phyloP scores from a whole-genome alignment of 2,329 filamentous ascomycete genomes.

The Colletotrichum australisinense region DNA sequence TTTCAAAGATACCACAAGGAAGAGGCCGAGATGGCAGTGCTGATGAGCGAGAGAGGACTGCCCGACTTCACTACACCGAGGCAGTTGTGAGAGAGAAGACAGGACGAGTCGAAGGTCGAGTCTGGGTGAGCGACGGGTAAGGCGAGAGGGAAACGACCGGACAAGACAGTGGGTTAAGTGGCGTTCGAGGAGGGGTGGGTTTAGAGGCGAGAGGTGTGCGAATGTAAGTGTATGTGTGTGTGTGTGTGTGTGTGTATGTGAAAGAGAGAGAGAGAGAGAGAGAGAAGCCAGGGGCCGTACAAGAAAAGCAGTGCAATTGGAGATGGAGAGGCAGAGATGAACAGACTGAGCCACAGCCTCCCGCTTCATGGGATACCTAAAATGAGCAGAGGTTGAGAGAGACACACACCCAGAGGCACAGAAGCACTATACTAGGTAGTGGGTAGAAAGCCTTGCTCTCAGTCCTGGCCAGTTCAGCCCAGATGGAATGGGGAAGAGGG shows the following conservation, averaged over 20 bases:
- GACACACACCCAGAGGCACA: too few species aligned
- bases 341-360: neutral
- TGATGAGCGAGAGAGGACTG: neutral
- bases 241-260: neutral
- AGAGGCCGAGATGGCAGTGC: conserved; percentile 17
- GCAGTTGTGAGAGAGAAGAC: conserved; percentile 18
- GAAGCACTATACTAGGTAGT: too few species aligned
- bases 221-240: neutral
- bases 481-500: conserved; percentile 15
- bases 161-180: conserved; percentile 29
- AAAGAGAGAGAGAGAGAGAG: too few species aligned
- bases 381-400: conserved; percentile 1
- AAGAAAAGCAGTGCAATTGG: neutral
- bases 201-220: conserved; percentile 18
- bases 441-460: neutral
- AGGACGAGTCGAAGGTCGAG: conserved; percentile 2
- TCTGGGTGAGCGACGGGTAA: conserved; percentile 9
- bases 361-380: neutral
- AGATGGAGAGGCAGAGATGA: neutral
- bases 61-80: conserved; percentile 5
- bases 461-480: conserved; percentile 2
- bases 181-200: conserved; percentile 23
- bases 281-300: neutral
- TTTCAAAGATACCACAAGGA: neutral
- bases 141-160: conserved; percentile 15